A percentile compares a stretch with the other conserved stretches of the same genome.
Evolutionary conservation across 2,329 filamentous ascomycete genomes (phyloP).

Genomic region (Fusarium hostae): DNA sequence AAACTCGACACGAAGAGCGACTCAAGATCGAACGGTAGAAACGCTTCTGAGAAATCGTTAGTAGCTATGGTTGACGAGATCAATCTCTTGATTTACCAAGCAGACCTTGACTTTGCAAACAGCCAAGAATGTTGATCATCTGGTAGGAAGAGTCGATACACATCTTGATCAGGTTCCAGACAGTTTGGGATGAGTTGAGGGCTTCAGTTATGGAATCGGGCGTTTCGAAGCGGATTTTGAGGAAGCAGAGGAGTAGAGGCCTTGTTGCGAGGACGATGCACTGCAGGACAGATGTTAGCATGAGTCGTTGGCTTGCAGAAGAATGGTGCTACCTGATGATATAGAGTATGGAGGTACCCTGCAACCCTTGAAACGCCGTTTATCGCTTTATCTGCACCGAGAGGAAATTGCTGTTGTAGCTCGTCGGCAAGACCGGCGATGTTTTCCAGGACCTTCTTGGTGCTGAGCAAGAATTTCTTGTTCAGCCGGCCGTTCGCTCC

Average conservation of each 20-base stretch:
- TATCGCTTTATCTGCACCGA: slow-evolving; percentile 43
- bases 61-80: neutral
- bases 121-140: slow-evolving; percentile 54
- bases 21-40: slow-evolving; percentile 61
- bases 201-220: slow-evolving; percentile 35
- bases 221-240: slow-evolving; percentile 48
- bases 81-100: slow-evolving; percentile 52
- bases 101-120: slow-evolving; percentile 57
- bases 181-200: slow-evolving; percentile 53
- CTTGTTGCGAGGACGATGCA: slow-evolving; percentile 50
- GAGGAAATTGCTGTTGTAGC: slow-evolving; percentile 45
- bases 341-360: slow-evolving; percentile 48
- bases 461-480: slow-evolving; percentile 47
- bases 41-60: slow-evolving; percentile 51
- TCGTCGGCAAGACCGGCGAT: slow-evolving; percentile 48
- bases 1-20: slow-evolving; percentile 56
- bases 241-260: slow-evolving; percentile 47
- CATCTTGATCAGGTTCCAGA: slow-evolving; percentile 50
- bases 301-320: accelerated
- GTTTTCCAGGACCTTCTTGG: slow-evolving; percentile 45
- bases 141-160: slow-evolving; percentile 50
- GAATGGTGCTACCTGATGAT: slow-evolving; percentile 42
- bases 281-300: slow-evolving; percentile 22
- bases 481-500: slow-evolving; percentile 46
- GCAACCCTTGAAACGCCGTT: slow-evolving; percentile 50